Evolutionary conservation across 1,284 basidiomycete genomes (phyloP).

Genomic region (Sphagnurus paluster): DNA sequence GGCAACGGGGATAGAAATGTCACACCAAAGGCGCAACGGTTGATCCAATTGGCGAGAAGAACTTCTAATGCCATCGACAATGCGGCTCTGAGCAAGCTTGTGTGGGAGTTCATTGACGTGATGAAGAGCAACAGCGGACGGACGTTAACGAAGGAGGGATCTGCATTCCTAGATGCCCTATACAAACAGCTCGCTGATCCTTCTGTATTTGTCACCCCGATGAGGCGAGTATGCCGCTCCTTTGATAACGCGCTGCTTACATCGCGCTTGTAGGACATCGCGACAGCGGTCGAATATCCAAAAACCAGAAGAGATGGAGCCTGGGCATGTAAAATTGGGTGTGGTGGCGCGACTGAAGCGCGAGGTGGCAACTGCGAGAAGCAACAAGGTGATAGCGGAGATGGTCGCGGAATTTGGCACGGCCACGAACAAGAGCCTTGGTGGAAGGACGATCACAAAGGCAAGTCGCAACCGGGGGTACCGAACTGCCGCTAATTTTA

Average conservation of each 20-base stretch:
- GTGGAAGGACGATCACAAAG: conserved; percentile 71
- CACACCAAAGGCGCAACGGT: conserved; percentile 52
- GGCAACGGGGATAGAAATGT: conserved; percentile 30
- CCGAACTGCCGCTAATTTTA: conserved; percentile 3
- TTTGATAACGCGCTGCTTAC: not conserved
- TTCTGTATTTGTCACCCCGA: conserved; percentile 53
- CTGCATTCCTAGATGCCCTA: conserved; percentile 64
- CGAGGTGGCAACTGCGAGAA: conserved; percentile 50
- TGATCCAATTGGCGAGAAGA: conserved; percentile 46
- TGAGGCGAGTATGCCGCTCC: conserved; percentile 35
- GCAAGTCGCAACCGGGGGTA: conserved; percentile 24
- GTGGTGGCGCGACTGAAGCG: conserved; percentile 54
- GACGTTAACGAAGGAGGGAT: conserved; percentile 70
- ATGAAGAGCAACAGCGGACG: conserved; percentile 63
- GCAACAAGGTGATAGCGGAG: conserved; percentile 54
- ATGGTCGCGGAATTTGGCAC: conserved; percentile 68
- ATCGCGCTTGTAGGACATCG: conserved; percentile 34
- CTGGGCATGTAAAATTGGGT: conserved; percentile 53
- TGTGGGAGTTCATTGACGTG: conserved; percentile 57
- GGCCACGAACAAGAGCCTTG: conserved; percentile 62
- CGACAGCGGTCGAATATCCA: conserved; percentile 33
- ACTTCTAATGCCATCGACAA: conserved; percentile 55
- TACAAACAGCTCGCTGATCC: conserved; percentile 69
- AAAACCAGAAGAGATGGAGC: conserved; percentile 34
- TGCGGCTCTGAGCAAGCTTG: conserved; percentile 45